Percentiles rank a stretch among this genome's conserved stretches.
These are phyloP conservation scores for Danielia oregonensis DNA, from an alignment of 805 yeast genomes.

Conservation along the genomic window DNA sequence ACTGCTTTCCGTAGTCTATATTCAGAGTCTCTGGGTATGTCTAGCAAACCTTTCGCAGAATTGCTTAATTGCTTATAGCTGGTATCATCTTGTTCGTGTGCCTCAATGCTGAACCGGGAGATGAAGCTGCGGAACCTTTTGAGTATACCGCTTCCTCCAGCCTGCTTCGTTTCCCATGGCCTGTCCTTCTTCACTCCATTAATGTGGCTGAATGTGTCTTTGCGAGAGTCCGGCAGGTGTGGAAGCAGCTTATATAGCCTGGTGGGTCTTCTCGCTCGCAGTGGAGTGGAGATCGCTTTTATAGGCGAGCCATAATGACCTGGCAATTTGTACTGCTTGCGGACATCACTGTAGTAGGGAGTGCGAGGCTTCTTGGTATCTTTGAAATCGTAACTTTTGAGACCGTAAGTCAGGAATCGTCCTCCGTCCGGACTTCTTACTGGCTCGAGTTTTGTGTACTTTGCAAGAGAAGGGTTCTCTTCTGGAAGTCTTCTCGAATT, in stretches of 20 bases:
- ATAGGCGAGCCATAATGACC: conserved; percentile 8
- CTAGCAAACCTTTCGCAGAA: background rate
- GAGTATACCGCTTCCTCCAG: background rate
- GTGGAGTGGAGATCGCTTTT: conserved; percentile 3
- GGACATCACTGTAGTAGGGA: background rate
- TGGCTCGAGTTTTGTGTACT: too few species aligned
- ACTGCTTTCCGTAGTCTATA: background rate
- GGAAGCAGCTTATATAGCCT: background rate
- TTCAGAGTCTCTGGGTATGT: background rate
- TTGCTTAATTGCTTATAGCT: background rate
- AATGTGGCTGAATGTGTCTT: background rate
- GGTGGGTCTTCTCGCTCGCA: background rate
- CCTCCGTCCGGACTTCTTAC: too few species aligned
- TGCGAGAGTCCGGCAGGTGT: background rate
- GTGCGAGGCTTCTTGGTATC: too few species aligned
- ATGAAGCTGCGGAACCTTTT: background rate
- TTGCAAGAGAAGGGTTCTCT: too few species aligned
- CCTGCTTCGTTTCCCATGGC: background rate
- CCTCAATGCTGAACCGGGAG: conserved; percentile 1
- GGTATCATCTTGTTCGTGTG: background rate
- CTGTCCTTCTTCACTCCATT: background rate
- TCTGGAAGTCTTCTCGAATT: too few species aligned
- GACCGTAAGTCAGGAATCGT: too few species aligned
- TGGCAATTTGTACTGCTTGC: conserved; percentile 1
- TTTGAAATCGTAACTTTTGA: too few species aligned